Evolutionary conservation across 2,329 filamentous ascomycete genomes (phyloP), one percentile per base, ranked within the genome.

Genomic region (Fusarium sp.): DNA sequence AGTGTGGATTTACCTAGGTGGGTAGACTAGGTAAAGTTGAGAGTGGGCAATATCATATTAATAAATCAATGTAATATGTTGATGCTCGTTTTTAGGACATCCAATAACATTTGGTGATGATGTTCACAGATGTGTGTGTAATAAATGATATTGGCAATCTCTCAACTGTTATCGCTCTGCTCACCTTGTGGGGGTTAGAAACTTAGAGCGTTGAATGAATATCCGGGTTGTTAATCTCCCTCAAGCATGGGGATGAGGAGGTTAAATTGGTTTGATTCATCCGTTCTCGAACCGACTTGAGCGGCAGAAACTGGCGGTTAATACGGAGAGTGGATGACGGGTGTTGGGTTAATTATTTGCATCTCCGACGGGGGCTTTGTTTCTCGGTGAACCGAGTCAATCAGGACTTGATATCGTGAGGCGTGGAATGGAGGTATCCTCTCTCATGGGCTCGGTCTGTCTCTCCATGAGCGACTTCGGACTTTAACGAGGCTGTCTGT

Each of bases 381-480:
- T 36, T 43, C 46, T 43, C 22, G 11, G 35, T 49, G 61, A 49
- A 45, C 38, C 58, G 53, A 55, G 53, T 62, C 48, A 65, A 58
- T 45, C 29, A 42, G 40, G 24, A 45, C 24, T 50, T 11, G 34
- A 35, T 22, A 22, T 26, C 47, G 22, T 39, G 28, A 53, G 34
- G 38, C 34, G 45, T 42, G 47, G 41, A 45, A 51, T 47, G 31
- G 53, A 43, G 28, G 42, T 39, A 28, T 40, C 6, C 15, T 48
- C 34, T 31, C 15, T 56, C 47, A 56, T 54, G 50, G 48, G 38
- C 46, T 46, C 26, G 42, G 43, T 42, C 47, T 54, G 50, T 58
- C 60, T 60, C 53, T 47, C 59, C 60, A 51, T 64, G 60, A 66
- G 69, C 69, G 65, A 70, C 46, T 65, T 71, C 69, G 69, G 69